These are phyloP conservation scores for Stereocaulon alpinum DNA, from an alignment of 495 filamentous ascomycete genomes.

Conservation along the genomic window DNA sequence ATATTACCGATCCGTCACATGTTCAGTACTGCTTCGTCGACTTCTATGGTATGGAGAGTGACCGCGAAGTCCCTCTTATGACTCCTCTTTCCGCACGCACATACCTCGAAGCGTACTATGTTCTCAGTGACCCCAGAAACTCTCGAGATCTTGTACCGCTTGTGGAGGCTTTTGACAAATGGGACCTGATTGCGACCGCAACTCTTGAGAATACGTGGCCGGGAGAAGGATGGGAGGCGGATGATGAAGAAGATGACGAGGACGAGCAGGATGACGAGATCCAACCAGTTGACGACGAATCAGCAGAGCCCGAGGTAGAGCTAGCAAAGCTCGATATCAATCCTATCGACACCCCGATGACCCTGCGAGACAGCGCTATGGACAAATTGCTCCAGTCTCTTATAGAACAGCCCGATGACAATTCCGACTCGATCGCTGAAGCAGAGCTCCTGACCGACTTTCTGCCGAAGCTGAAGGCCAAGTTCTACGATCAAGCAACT, in stretches of 20 bases:
- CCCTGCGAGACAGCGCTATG: not conserved
- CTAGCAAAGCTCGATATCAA: not conserved
- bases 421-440: not conserved
- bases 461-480: not conserved
- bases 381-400: not conserved
- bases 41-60: conserved; percentile 11
- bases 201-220: conserved; percentile 14
- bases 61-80: conserved; percentile 8
- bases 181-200: not conserved
- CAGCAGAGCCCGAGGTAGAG: not conserved
- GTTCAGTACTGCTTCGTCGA: conserved; percentile 15
- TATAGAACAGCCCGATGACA: not conserved
- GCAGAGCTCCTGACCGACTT: conserved; percentile 12
- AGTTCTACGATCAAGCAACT: not conserved
- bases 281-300: not conserved
- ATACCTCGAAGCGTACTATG: conserved; percentile 14
- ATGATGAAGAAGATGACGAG: not conserved
- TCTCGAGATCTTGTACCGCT: not conserved
- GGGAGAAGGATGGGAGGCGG: not conserved
- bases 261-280: too few species aligned
- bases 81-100: conserved; percentile 9
- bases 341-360: not conserved
- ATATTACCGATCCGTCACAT: conserved; percentile 2
- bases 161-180: not conserved
- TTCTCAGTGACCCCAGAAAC: not conserved